phyloP scores from a whole-genome alignment of 2,329 filamentous ascomycete species.

The Sporothrix curviconia region DNA sequence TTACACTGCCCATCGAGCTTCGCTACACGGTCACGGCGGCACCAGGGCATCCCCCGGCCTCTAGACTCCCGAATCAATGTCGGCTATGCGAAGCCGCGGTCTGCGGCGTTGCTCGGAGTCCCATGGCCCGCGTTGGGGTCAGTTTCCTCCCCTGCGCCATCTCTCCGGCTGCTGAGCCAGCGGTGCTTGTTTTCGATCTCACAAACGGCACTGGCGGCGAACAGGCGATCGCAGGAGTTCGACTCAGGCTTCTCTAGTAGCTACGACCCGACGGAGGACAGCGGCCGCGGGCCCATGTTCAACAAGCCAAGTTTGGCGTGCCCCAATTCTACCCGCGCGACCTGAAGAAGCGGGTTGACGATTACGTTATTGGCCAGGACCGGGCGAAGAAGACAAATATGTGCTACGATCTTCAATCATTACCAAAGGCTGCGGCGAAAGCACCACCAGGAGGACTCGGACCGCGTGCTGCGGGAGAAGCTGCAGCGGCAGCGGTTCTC shows the following conservation, averaged over 20 bases:
- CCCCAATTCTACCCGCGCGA: slow-evolving; percentile 58
- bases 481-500: slow-evolving; percentile 63
- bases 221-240: slow-evolving; percentile 43
- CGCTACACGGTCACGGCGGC: no score
- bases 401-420: slow-evolving; percentile 91
- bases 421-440: slow-evolving; percentile 81
- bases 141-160: neutral
- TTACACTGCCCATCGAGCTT: no score
- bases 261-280: slow-evolving; percentile 50
- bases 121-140: neutral
- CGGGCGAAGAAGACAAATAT: slow-evolving; percentile 89
- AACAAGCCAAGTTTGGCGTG: slow-evolving; percentile 51
- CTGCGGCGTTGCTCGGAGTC: slow-evolving; percentile 11
- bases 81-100: slow-evolving; percentile 15
- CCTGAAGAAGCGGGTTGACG: slow-evolving; percentile 85
- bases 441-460: slow-evolving; percentile 67
- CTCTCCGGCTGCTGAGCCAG: neutral
- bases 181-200: slow-evolving; percentile 27
- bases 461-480: slow-evolving; percentile 54
- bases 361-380: slow-evolving; percentile 94
- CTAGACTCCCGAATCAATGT: no score
- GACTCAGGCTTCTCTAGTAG: slow-evolving; percentile 52
- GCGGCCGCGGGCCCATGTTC: slow-evolving; percentile 55
- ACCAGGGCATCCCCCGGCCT: no score
- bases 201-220: slow-evolving; percentile 23